phyloP scores from a whole-genome alignment of 768 basidiomycete species.

The Antrodiella citrinella region DNA sequence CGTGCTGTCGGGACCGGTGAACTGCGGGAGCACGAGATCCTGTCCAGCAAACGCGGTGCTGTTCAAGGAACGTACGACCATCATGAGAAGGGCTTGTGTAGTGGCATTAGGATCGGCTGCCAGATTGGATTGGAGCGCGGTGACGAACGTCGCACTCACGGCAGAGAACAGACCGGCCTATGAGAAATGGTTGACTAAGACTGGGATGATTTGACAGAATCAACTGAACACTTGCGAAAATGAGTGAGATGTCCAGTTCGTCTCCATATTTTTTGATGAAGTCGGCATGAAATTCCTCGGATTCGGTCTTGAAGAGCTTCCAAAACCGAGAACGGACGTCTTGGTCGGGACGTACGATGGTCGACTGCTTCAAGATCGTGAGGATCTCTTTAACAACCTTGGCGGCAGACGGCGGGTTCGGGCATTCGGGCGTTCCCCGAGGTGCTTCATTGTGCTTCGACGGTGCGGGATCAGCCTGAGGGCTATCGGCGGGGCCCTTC shows the following conservation, averaged over 20 bases:
- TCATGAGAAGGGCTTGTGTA: not conserved
- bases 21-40: not conserved
- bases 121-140: not conserved
- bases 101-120: not conserved
- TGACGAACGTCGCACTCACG: not conserved
- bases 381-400: not conserved
- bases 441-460: too few relatives aligned
- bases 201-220: not conserved
- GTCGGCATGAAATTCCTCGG: not conserved
- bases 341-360: not conserved
- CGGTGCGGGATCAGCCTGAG: too few relatives aligned
- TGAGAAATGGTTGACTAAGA: not conserved
- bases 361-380: not conserved
- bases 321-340: not conserved
- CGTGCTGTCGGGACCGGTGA: not conserved
- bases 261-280: not conserved
- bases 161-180: slow-evolving; percentile 1
- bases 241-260: not conserved
- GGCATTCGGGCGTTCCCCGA: too few relatives aligned
- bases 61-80: not conserved
- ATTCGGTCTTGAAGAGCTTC: not conserved
- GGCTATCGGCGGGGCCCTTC: too few relatives aligned
- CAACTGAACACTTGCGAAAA: not conserved
- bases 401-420: too few relatives aligned
- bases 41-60: not conserved